Conservation (phyloP, 1,284 basidiomycete species). For the Cutaneotrichosporon cutaneum region DNA sequence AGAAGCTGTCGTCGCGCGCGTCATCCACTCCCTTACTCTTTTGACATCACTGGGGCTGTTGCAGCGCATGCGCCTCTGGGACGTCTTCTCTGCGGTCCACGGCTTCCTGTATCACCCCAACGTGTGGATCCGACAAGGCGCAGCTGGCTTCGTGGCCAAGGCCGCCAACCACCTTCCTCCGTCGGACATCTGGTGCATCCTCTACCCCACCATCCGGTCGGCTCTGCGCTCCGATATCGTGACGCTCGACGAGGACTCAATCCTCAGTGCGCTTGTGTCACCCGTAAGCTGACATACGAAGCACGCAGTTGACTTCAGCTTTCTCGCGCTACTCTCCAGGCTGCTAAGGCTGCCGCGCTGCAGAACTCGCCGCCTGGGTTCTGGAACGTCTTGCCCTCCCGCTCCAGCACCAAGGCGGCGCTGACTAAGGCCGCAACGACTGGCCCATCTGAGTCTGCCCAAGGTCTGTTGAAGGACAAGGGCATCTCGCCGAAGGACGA, state of each 20-base stretch:
- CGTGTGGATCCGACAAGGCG: slow-evolving; percentile 91
- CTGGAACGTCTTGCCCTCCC: slow-evolving; percentile 59
- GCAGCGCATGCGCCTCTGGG: slow-evolving; percentile 90
- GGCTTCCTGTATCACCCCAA: slow-evolving; percentile 95
- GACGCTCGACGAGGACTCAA: slow-evolving; percentile 68
- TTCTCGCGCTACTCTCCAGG: slow-evolving; percentile 75
- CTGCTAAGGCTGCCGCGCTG: slow-evolving; percentile 61
- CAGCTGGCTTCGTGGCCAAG: slow-evolving; percentile 80
- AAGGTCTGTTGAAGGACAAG: slow-evolving; percentile 45
- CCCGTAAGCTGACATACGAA: slow-evolving; percentile 60
- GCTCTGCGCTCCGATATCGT: slow-evolving; percentile 83
- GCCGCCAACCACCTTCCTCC: slow-evolving; percentile 72
- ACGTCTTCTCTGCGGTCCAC: slow-evolving; percentile 78
- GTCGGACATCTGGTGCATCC: slow-evolving; percentile 92
- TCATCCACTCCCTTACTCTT: slow-evolving; percentile 77
- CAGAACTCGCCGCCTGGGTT: slow-evolving; percentile 60
- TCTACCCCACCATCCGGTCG: slow-evolving; percentile 86
- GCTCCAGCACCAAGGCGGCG: slow-evolving; percentile 15
- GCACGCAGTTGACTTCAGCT: slow-evolving; percentile 56
- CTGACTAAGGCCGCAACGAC: slow-evolving; percentile 9
- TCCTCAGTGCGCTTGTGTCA: slow-evolving; percentile 71
- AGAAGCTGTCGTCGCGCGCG: slow-evolving; percentile 86
- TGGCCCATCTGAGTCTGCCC: neutral
- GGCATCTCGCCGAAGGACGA: slow-evolving; percentile 54
- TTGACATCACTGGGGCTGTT: slow-evolving; percentile 83